Evolutionary conservation across 768 basidiomycete species (phyloP).

Genomic region (Lactarius quietus): DNA sequence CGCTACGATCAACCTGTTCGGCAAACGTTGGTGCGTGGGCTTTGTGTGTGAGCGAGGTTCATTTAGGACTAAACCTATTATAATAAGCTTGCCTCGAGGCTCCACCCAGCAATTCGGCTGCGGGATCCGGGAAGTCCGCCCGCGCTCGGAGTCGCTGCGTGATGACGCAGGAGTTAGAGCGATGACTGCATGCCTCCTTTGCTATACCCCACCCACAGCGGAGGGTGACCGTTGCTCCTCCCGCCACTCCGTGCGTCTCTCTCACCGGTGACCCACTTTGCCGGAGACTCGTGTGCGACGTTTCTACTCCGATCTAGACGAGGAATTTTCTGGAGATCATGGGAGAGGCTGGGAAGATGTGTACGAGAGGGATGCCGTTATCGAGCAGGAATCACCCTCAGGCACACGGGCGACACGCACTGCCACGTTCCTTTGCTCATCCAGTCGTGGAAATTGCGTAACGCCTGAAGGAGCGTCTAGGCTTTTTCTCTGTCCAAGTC

Average conservation of each 20-base stretch:
- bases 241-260: not conserved
- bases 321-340: not conserved
- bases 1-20: not conserved
- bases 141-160: not conserved
- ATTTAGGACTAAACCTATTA: not conserved
- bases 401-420: slow-evolving; percentile 8
- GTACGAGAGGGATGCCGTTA: slow-evolving; percentile 7
- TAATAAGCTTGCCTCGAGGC: slow-evolving; percentile 2
- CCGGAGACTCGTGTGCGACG: not conserved
- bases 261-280: not conserved
- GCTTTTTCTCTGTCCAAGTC: not conserved
- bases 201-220: too few relatives aligned
- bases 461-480: not conserved
- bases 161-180: not conserved
- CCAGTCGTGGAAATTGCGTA: slow-evolving; percentile 7
- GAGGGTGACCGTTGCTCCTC: not conserved
- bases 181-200: not conserved
- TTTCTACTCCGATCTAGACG: not conserved
- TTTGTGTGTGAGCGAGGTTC: not conserved
- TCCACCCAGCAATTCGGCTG: not conserved
- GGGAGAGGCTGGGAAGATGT: too few relatives aligned
- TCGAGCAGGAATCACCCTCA: not conserved
- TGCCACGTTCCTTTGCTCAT: not conserved
- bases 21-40: not conserved
- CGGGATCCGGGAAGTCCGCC: not conserved